These are phyloP conservation scores for Echinosophora koreensis DNA, from an alignment of 306 rosid species.

Conservation along the genomic window DNA sequence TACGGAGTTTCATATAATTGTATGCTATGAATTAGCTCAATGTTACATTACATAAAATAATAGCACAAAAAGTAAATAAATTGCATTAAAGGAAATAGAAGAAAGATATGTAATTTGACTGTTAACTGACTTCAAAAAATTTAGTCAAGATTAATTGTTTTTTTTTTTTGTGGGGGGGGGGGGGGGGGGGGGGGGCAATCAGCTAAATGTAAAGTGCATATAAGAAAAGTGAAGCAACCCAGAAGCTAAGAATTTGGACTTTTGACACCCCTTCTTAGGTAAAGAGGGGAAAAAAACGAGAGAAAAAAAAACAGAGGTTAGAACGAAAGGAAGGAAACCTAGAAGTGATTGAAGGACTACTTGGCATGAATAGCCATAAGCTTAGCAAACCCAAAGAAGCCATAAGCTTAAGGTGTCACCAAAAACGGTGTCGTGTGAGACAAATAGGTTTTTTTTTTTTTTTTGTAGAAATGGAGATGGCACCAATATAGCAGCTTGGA, in stretches of 20 bases:
- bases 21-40: slow-evolving; percentile 43
- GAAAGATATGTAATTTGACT: not conserved
- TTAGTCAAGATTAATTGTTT: no score
- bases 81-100: not conserved
- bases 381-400: no score
- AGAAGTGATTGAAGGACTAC: slow-evolving; percentile 60
- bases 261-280: slow-evolving; percentile 14
- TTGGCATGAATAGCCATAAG: no score
- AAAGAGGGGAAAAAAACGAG: not conserved
- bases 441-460: no score
- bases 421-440: not conserved
- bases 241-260: slow-evolving; percentile 24
- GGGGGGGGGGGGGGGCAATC: no score
- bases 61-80: not conserved
- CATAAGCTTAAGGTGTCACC: slow-evolving; percentile 39
- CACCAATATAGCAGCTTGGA: no score
- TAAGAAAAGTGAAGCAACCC: slow-evolving; percentile 11
- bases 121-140: not conserved
- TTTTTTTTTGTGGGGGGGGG: no score
- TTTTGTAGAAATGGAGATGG: not conserved
- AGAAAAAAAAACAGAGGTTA: not conserved
- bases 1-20: slow-evolving; percentile 45
- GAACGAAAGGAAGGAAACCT: slow-evolving; percentile 53
- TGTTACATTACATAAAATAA: slow-evolving; percentile 20
- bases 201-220: slow-evolving; percentile 16